Evolutionary conservation across 768 basidiomycete genomes (phyloP).

Genomic region (Xerocomus potaroensis): DNA sequence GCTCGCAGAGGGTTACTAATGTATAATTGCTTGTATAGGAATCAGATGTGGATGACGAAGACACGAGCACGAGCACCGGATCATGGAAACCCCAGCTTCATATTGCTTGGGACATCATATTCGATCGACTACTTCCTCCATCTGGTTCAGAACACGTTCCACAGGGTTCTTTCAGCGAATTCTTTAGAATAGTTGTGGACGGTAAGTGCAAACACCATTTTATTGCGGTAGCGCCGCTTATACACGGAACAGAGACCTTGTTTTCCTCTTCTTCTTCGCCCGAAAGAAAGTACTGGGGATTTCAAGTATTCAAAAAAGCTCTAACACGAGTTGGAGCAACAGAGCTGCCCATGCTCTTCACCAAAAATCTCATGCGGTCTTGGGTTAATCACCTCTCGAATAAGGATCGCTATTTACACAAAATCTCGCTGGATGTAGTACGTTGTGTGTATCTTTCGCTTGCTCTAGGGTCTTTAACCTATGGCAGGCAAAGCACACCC

Average conservation of each 20-base stretch:
- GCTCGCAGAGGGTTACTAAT: constrained; percentile 6
- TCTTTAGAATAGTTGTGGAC: constrained; percentile 88
- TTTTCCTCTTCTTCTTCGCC: constrained; percentile 81
- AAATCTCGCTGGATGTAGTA: constrained; percentile 81
- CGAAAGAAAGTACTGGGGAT: constrained; percentile 95
- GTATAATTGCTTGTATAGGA: constrained; percentile 40
- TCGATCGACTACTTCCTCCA: constrained; percentile 66
- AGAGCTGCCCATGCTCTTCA: constrained; percentile 84
- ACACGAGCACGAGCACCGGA: constrained; percentile 47
- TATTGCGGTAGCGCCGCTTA: background rate
- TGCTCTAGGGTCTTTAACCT: background rate
- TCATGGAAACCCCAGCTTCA: constrained; percentile 90
- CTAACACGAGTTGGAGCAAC: constrained; percentile 59
- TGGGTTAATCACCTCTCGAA: constrained; percentile 96
- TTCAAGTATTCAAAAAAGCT: constrained; percentile 82
- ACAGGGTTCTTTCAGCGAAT: constrained; percentile 78
- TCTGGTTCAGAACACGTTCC: constrained; percentile 30
- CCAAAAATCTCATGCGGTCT: constrained; percentile 90
- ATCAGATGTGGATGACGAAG: constrained; percentile 52
- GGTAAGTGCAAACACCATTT: constrained; percentile 45
- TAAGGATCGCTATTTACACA: constrained; percentile 84
- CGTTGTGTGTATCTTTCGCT: constrained; percentile 18
- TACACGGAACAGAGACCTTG: constrained; percentile 59
- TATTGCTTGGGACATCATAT: constrained; percentile 83
- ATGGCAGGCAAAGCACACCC: constrained; percentile 67